A percentile compares a stretch with the other conserved stretches of the same genome.
phyloP scores from a whole-genome alignment of 495 filamentous ascomycete genomes.

The Daldinia concentrica region DNA sequence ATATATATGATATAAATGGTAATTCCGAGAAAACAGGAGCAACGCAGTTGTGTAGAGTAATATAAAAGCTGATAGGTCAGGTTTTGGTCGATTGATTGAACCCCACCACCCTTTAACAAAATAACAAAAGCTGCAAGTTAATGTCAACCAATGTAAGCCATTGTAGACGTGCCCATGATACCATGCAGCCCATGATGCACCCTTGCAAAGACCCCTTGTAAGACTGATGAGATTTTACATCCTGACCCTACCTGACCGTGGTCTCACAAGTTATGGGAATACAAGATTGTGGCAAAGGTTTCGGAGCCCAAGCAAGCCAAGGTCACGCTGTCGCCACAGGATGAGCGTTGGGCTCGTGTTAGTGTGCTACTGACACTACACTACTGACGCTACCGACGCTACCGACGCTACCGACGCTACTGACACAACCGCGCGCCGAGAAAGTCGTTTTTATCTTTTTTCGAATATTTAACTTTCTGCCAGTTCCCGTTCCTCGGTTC shows the following conservation, averaged over 20 bases:
- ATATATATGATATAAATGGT: conserved; percentile 5
- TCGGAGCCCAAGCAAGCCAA: conserved; percentile 27
- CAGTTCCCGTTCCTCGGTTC: conserved; percentile 6
- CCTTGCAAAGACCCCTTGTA: conserved; percentile 18
- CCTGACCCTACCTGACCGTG: conserved; percentile 15
- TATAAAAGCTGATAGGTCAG: conserved; percentile 3
- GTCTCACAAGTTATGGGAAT: conserved; percentile 35
- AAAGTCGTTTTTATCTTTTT: background rate
- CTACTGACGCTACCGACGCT: background rate
- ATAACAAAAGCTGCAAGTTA: background rate
- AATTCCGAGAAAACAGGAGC: conserved; percentile 6
- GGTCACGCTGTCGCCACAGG: conserved; percentile 37
- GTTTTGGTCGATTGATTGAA: conserved; percentile 10
- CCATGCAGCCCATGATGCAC: conserved; percentile 30
- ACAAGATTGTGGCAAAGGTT: conserved; percentile 40
- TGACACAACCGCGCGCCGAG: conserved; percentile 18
- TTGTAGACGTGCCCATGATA: conserved; percentile 23
- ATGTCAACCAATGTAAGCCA: conserved; percentile 35
- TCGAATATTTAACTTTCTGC: conserved; percentile 33
- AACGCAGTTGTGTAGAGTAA: conserved; percentile 1
- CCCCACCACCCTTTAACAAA: conserved; percentile 17
- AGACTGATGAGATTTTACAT: conserved; percentile 28
- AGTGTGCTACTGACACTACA: conserved; percentile 29
- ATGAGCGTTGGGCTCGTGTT: conserved; percentile 42
- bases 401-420: conserved; percentile 2